A percentile compares a stretch with the other conserved stretches of the same genome.
Evolutionary conservation across 2,329 filamentous ascomycete genomes (phyloP).

Genomic region (Tolypocladium guangdongense): DNA sequence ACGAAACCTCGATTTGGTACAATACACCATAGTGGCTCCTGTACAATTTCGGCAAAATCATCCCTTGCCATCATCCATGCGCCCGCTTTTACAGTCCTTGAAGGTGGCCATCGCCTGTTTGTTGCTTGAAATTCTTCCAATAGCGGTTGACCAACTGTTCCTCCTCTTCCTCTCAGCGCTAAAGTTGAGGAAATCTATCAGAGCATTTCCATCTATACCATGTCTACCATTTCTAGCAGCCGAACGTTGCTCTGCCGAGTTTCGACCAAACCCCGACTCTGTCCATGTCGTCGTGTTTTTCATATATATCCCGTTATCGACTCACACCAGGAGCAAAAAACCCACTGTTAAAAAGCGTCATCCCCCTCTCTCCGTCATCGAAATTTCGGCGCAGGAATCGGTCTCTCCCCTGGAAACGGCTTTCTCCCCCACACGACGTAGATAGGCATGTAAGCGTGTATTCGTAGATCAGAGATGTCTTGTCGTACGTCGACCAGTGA

Average conservation of each 20-base stretch:
- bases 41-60: neutral
- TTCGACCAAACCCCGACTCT: neutral
- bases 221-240: too few relatives aligned
- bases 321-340: neutral
- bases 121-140: neutral
- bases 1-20: neutral
- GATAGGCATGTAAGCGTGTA: constrained; percentile 39
- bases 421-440: constrained; percentile 41
- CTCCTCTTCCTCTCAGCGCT: neutral
- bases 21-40: neutral
- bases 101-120: too few relatives aligned
- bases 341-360: too few relatives aligned
- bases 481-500: constrained; percentile 37
- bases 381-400: neutral
- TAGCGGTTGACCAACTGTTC: neutral
- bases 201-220: neutral
- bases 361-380: neutral
- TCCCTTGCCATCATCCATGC: neutral
- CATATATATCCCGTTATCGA: neutral
- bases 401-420: constrained; percentile 25
- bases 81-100: neutral
- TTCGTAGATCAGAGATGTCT: constrained; percentile 31
- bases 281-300: neutral
- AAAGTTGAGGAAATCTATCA: neutral
- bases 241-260: neutral